Percentiles rank a stretch among this genome's conserved stretches.
Conservation (phyloP, 164 flowering plant genomes). For the Magnolia officinalis region DNA sequence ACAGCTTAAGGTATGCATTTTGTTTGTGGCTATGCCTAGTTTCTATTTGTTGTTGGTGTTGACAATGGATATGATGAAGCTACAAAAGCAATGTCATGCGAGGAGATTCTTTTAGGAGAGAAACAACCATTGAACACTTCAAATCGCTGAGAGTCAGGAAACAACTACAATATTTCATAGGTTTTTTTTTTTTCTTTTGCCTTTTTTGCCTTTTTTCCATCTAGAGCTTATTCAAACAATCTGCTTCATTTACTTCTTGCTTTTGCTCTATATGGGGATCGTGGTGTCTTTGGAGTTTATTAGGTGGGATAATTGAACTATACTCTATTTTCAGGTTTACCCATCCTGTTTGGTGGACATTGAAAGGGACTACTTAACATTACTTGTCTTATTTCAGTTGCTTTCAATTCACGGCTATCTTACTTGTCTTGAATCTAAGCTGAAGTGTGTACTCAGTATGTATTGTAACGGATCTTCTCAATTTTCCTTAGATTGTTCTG, state of each 20-base stretch:
- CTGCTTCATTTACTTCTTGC: neutral
- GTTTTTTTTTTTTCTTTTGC: neutral
- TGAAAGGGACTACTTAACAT: slow-evolving; percentile 74
- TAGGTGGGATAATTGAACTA: neutral
- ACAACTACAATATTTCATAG: too few relatives aligned
- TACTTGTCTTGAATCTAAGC: neutral
- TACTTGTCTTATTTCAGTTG: slow-evolving; percentile 1
- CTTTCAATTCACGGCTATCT: neutral
- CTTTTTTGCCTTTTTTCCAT: too few relatives aligned
- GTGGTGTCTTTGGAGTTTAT: neutral
- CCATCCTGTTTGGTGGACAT: slow-evolving; percentile 54
- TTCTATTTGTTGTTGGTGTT: neutral
- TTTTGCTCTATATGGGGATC: neutral
- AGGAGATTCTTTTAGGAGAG: neutral
- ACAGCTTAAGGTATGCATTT: neutral
- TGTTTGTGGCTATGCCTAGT: neutral
- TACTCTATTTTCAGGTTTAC: slow-evolving; percentile 49
- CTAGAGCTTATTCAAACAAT: neutral
- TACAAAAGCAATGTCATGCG: neutral
- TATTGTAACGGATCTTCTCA: neutral
- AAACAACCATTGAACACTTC: neutral
- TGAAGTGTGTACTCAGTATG: neutral
- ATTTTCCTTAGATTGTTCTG: slow-evolving; percentile 55
- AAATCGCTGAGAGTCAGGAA: neutral
- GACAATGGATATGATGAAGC: neutral